phyloP scores from a whole-genome alignment of 441 rosid species.

The Populus tomentosa region DNA sequence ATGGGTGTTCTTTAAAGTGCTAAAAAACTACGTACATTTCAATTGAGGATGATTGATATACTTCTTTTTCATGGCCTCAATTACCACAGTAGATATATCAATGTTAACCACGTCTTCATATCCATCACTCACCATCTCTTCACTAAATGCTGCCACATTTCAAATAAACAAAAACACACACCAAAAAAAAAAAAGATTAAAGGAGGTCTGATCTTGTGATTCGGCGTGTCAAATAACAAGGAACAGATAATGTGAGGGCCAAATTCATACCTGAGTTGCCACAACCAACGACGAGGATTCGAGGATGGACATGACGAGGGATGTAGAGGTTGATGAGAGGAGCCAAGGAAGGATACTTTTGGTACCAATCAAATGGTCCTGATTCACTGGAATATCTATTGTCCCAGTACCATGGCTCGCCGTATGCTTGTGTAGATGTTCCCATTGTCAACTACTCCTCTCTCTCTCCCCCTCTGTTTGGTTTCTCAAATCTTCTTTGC shows the following conservation, averaged over 20 bases:
- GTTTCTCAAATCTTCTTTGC: not conserved
- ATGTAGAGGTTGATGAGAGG: constrained; percentile 71
- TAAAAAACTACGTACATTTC: constrained; percentile 43
- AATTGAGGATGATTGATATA: constrained; percentile 55
- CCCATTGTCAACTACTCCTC: constrained; percentile 28
- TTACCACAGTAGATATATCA: constrained; percentile 74
- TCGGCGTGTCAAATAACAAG: not conserved
- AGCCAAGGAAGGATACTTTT: constrained; percentile 68
- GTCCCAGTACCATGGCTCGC: constrained; percentile 86
- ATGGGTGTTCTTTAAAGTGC: not conserved
- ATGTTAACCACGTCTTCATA: constrained; percentile 66
- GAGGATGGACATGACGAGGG: constrained; percentile 41
- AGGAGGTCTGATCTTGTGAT: not conserved
- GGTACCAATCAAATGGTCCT: constrained; percentile 86
- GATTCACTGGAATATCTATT: constrained; percentile 69
- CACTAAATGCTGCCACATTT: constrained; percentile 52
- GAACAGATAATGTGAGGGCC: not conserved
- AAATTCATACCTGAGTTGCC: constrained; percentile 65
- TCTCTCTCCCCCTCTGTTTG: not conserved
- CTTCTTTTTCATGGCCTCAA: constrained; percentile 56
- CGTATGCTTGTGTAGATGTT: constrained; percentile 63
- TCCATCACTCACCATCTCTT: constrained; percentile 76
- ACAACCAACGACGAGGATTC: constrained; percentile 72
- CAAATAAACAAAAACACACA: not conserved
- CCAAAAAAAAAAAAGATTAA: not conserved